Percentiles rank a stretch among this genome's conserved stretches.
These are phyloP conservation scores for Stylosanthes scabra DNA, from an alignment of 331 rosid species.

Conservation along the genomic window DNA sequence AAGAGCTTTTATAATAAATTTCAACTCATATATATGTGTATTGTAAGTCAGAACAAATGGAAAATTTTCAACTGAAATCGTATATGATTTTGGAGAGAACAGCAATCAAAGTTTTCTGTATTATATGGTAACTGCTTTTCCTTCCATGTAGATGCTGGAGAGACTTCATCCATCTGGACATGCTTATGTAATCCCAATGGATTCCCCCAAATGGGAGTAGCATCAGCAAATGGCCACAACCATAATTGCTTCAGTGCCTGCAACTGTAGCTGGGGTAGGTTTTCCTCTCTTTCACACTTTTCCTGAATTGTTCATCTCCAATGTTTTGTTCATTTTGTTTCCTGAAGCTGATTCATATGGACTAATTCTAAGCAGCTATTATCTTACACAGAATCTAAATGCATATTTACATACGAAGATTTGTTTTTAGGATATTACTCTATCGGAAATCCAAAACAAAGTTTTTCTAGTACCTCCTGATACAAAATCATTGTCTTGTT, in stretches of 20 bases:
- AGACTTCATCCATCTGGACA: slow-evolving; percentile 64
- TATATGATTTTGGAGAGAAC: slow-evolving; percentile 19
- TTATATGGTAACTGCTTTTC: slow-evolving; percentile 27
- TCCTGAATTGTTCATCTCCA: slow-evolving; percentile 17
- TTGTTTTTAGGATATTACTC: slow-evolving; percentile 1
- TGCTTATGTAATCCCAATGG: slow-evolving; percentile 77
- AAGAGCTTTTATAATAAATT: slow-evolving; percentile 17
- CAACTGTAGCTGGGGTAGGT: slow-evolving; percentile 88
- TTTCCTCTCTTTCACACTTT: slow-evolving; percentile 38
- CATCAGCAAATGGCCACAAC: slow-evolving; percentile 48
- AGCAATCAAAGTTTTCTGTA: slow-evolving; percentile 24
- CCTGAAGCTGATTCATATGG: slow-evolving; percentile 22
- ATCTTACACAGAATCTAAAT: slow-evolving; percentile 6
- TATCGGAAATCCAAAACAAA: not conserved
- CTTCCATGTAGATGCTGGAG: slow-evolving; percentile 59
- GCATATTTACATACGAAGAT: too few relatives aligned
- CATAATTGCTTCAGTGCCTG: slow-evolving; percentile 77
- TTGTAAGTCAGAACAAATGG: not conserved
- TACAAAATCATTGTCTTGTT: slow-evolving; percentile 8
- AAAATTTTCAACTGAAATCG: not conserved
- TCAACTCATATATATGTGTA: not conserved
- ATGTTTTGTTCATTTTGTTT: slow-evolving; percentile 8
- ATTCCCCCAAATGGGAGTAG: slow-evolving; percentile 67
- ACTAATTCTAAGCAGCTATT: slow-evolving; percentile 19
- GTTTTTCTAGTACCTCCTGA: not conserved